phyloP scores from a whole-genome alignment of 148 eudicot genomes.

The Camellia granthamiana region DNA sequence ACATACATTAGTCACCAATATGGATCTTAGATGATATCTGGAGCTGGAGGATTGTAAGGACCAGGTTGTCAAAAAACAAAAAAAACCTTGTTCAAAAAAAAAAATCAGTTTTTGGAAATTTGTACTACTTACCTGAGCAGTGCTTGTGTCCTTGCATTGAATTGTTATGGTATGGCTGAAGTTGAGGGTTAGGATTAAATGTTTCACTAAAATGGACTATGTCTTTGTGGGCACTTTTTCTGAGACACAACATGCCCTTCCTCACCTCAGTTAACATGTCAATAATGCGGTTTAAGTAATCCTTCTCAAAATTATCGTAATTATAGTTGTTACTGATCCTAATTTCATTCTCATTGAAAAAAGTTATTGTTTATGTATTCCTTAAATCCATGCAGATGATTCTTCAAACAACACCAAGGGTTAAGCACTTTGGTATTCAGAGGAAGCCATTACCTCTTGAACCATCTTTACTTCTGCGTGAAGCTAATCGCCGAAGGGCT shows the following conservation, averaged over 20 bases:
- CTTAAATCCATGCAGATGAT: conserved; percentile 48
- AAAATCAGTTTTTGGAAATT: neutral
- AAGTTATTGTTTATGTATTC: neutral
- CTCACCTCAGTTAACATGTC: neutral
- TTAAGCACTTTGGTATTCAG: conserved; percentile 87
- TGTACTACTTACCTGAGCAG: neutral
- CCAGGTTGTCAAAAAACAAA: neutral
- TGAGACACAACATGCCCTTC: neutral
- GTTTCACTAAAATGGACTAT: neutral
- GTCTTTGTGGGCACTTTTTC: neutral
- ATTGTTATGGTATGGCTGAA: neutral
- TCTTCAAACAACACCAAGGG: conserved; percentile 65
- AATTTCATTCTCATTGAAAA: neutral
- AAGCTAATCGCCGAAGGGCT: conserved; percentile 92
- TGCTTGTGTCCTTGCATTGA: conserved; percentile 6
- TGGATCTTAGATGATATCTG: neutral
- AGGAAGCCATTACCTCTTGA: conserved; percentile 89
- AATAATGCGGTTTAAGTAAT: neutral
- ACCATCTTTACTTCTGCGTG: conserved; percentile 83
- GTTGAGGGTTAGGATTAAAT: neutral
- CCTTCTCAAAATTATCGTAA: neutral
- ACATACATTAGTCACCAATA: neutral
- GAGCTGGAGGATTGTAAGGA: neutral
- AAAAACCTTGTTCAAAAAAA: no score
- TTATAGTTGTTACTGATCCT: neutral